Percentiles rank a stretch among this genome's conserved stretches.
Conservation (phyloP, 1,284 basidiomycete species). For the Cryptococcus neoformans region DNA sequence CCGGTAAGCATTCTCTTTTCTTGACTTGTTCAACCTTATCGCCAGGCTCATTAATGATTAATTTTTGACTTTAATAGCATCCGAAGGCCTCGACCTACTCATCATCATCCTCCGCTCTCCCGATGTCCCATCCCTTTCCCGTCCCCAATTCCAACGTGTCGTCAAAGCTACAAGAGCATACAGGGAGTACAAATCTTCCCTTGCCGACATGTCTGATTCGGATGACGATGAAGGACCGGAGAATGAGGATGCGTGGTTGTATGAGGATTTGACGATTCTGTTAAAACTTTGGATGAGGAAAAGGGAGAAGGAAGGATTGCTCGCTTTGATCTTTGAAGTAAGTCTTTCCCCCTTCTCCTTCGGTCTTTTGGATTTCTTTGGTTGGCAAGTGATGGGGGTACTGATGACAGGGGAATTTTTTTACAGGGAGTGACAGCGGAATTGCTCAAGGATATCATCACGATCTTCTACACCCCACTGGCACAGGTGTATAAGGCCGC, state of each 20-base stretch:
- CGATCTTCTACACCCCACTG: conserved; percentile 97
- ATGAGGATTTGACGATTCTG: conserved; percentile 81
- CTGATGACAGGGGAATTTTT: not conserved
- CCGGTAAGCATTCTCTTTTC: conserved; percentile 54
- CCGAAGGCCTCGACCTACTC: conserved; percentile 74
- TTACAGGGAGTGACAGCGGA: conserved; percentile 87
- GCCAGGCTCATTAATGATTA: not conserved
- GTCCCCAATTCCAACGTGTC: conserved; percentile 73
- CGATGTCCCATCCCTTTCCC: conserved; percentile 68
- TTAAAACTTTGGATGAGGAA: conserved; percentile 73
- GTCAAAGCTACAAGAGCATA: conserved; percentile 73
- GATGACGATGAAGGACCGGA: conserved; percentile 90
- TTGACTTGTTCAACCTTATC: not conserved
- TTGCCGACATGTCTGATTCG: conserved; percentile 67
- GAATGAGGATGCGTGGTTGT: conserved; percentile 91
- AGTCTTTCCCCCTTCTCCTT: conserved; percentile 26
- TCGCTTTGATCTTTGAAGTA: conserved; percentile 93
- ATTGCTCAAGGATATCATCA: conserved; percentile 96
- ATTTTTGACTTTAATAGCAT: conserved; percentile 46
- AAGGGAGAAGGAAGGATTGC: conserved; percentile 86
- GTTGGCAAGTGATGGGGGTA: not conserved
- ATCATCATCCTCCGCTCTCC: conserved; percentile 77
- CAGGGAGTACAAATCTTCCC: conserved; percentile 63
- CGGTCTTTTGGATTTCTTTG: too few species aligned
- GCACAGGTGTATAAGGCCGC: conserved; percentile 98